These are phyloP conservation scores for Albizia julibrissin DNA, from an alignment of 306 rosid genomes.

Conservation along the genomic window DNA sequence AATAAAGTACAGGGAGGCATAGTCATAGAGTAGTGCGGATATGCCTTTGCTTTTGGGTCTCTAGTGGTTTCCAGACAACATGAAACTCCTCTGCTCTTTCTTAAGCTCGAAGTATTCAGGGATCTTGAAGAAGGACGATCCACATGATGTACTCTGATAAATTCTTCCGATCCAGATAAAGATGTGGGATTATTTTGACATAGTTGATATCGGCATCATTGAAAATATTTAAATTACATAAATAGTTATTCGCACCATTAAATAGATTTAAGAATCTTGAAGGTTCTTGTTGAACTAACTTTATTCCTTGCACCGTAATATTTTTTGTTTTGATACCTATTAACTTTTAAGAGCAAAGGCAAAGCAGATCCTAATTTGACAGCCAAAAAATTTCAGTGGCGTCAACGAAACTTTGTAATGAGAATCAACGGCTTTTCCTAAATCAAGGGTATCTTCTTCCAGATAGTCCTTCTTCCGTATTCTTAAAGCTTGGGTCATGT, in stretches of 20 bases:
- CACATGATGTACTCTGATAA: neutral
- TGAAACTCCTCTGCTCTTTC: slow-evolving; percentile 15
- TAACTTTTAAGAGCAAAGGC: neutral
- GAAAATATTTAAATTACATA: neutral
- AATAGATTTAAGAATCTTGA: neutral
- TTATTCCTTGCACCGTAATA: neutral
- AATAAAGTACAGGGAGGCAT: neutral
- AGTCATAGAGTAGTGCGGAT: neutral
- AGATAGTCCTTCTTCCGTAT: too few species aligned
- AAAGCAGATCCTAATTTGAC: neutral
- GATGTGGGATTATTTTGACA: neutral
- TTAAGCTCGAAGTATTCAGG: slow-evolving; percentile 41
- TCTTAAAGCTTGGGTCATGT: neutral
- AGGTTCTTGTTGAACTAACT: neutral
- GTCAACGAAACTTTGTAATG: neutral
- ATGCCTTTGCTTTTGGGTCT: neutral
- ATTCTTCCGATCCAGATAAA: neutral
- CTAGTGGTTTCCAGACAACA: neutral
- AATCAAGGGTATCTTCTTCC: neutral
- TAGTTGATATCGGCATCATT: neutral
- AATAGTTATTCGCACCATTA: neutral
- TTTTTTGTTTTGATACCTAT: neutral
- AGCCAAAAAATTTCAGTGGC: neutral
- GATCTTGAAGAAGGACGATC: neutral
- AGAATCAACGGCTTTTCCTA: neutral